Conservation (phyloP, 2,329 filamentous ascomycete species). For the Fusarium sp. region DNA sequence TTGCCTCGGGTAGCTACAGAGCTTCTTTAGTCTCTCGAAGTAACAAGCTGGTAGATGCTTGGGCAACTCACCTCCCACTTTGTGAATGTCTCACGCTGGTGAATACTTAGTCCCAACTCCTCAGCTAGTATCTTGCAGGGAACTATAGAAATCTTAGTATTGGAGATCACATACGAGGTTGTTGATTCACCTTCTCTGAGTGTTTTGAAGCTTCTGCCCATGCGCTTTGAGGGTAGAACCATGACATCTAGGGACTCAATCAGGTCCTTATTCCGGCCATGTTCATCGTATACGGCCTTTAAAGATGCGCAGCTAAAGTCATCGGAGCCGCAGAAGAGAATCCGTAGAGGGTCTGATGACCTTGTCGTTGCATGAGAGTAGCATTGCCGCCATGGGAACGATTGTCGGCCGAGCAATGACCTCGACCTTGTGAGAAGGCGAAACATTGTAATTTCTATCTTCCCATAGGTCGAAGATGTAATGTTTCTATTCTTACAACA, state of each 20-base stretch:
- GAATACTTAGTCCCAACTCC: conserved; percentile 73
- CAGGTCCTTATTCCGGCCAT: conserved; percentile 60
- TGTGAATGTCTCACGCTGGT: conserved; percentile 85
- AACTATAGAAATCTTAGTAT: conserved; percentile 61
- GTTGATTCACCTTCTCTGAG: conserved; percentile 70
- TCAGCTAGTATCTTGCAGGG: conserved; percentile 77
- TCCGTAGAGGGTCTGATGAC: conserved; percentile 73
- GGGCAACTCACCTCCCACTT: conserved; percentile 76
- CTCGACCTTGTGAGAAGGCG: conserved; percentile 16
- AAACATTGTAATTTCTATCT: conserved; percentile 30
- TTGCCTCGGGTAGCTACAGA: conserved; percentile 65
- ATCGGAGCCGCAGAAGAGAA: conserved; percentile 96
- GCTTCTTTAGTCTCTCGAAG: conserved; percentile 6
- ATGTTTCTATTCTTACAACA: neutral
- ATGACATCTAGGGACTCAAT: conserved; percentile 88
- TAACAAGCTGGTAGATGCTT: neutral
- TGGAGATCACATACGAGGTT: neutral
- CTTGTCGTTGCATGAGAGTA: conserved; percentile 32
- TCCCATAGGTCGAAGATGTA: neutral
- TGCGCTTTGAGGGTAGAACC: conserved; percentile 81
- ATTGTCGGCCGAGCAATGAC: conserved; percentile 14
- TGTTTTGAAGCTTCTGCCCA: conserved; percentile 78
- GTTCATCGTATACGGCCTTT: conserved; percentile 73
- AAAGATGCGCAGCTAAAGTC: conserved; percentile 87
- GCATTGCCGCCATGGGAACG: conserved; percentile 22